A percentile compares a stretch with the other conserved stretches of the same genome.
Conservation (phyloP, 2,329 filamentous ascomycete species). For the Calonectria pseudoreteaudii region DNA sequence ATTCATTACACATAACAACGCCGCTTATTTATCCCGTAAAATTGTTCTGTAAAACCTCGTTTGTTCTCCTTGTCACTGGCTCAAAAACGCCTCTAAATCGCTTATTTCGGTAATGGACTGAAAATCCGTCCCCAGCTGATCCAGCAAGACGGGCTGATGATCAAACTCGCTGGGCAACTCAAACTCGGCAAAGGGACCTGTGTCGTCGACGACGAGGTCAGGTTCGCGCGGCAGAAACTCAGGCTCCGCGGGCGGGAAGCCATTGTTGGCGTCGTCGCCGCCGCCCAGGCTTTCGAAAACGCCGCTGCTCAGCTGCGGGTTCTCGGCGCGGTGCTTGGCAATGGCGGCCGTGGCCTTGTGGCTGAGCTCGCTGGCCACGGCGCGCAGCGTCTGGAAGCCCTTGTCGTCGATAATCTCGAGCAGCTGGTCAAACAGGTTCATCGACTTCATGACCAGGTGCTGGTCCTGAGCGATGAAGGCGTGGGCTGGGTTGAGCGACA, state of each 20-base stretch:
- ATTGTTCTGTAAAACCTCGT: background rate
- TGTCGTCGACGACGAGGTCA: background rate
- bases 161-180: background rate
- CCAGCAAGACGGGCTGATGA: background rate
- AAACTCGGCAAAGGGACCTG: constrained; percentile 22
- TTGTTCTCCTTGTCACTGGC: background rate
- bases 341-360: constrained; percentile 34
- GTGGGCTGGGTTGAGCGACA: constrained; percentile 45
- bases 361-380: constrained; percentile 33
- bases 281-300: constrained; percentile 11
- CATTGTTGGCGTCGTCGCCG: background rate
- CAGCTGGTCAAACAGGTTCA: constrained; percentile 44
- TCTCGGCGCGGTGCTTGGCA: constrained; percentile 13
- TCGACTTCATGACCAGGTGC: constrained; percentile 41
- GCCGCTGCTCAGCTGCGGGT: background rate
- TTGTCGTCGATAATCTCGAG: constrained; percentile 34
- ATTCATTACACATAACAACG: too few species aligned
- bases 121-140: background rate
- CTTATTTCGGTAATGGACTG: background rate
- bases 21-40: background rate
- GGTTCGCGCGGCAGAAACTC: constrained; percentile 14
- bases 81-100: background rate
- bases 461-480: constrained; percentile 42
- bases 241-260: background rate
- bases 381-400: constrained; percentile 25